These are phyloP conservation scores for Penicillium psychrosexuale DNA, from an alignment of 2,329 filamentous ascomycete species.

Conservation along the genomic window DNA sequence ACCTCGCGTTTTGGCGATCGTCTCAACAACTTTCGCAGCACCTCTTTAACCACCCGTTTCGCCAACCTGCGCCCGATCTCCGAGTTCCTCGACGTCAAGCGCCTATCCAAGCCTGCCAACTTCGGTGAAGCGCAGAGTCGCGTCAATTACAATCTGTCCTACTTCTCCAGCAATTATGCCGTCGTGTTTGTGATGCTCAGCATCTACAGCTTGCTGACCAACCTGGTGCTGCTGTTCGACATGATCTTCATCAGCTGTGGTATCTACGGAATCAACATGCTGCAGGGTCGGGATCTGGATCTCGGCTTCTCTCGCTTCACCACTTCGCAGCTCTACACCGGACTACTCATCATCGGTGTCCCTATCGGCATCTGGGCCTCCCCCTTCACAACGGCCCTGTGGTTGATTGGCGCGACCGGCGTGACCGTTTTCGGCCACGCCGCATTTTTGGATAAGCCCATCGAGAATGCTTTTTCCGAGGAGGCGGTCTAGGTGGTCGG, in stretches of 20 bases:
- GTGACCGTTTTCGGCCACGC: conserved; percentile 94
- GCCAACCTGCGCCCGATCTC: conserved; percentile 85
- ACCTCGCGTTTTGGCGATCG: conserved; percentile 91
- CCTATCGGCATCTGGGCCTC: conserved; percentile 82
- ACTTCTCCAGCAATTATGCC: conserved; percentile 98
- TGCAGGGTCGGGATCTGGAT: conserved; percentile 83
- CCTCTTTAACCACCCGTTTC: conserved; percentile 77
- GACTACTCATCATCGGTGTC: conserved; percentile 75
- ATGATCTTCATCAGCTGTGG: conserved; percentile 83
- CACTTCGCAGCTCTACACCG: conserved; percentile 91
- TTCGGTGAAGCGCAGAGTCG: conserved; percentile 86
- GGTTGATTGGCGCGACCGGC: conserved; percentile 93
- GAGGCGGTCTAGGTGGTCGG: conserved; percentile 99
- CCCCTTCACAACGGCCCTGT: conserved; percentile 79
- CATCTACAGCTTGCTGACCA: conserved; percentile 91
- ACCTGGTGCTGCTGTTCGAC: conserved; percentile 81
- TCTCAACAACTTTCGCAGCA: conserved; percentile 77
- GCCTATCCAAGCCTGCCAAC: conserved; percentile 87
- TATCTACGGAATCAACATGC: conserved; percentile 87
- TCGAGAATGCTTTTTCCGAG: conserved; percentile 99
- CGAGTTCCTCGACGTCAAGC: conserved; percentile 96
- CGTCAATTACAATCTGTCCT: conserved; percentile 93
- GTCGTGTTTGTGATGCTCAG: conserved; percentile 91
- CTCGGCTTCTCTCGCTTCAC: conserved; percentile 79
- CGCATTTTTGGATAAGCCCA: conserved; percentile 93